Conservation (phyloP, 495 filamentous ascomycete species). For the Corynascus novoguineensis region DNA sequence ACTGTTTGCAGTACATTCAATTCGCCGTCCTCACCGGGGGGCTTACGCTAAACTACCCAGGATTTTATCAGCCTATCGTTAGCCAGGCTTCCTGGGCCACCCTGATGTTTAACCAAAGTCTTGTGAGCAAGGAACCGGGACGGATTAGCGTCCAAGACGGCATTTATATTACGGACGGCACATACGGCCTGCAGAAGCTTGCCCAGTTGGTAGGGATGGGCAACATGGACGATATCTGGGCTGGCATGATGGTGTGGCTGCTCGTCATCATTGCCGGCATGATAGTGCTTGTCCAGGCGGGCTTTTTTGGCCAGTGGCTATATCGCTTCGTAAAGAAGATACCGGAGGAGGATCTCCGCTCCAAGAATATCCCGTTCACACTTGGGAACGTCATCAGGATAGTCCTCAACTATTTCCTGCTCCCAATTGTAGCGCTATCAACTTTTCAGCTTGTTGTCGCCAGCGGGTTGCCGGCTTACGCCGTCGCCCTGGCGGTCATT, state of each 20-base stretch:
- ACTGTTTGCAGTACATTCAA: constrained; percentile 96
- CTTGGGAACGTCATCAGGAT: constrained; percentile 81
- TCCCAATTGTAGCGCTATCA: constrained; percentile 79
- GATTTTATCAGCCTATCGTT: constrained; percentile 86
- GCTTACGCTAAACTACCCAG: constrained; percentile 82
- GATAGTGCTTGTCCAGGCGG: constrained; percentile 67
- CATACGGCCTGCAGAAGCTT: constrained; percentile 70
- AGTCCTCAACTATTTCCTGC: constrained; percentile 83
- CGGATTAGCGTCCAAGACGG: constrained; percentile 69
- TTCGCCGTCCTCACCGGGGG: constrained; percentile 84
- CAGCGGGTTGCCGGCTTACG: constrained; percentile 55
- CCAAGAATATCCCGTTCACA: constrained; percentile 92
- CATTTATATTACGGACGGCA: constrained; percentile 66
- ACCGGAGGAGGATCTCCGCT: constrained; percentile 79
- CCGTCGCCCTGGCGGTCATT: constrained; percentile 66
- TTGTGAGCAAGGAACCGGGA: constrained; percentile 62
- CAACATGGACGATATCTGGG: constrained; percentile 77
- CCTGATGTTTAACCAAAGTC: constrained; percentile 90
- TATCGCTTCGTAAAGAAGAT: constrained; percentile 62
- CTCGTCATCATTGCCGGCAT: constrained; percentile 63
- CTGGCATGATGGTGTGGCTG: constrained; percentile 82
- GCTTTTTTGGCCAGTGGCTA: constrained; percentile 69
- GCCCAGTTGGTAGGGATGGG: constrained; percentile 82
- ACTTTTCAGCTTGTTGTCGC: constrained; percentile 88
- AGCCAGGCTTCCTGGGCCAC: constrained; percentile 81